Base-by-base conservation (phyloP, 2,329 filamentous ascomycete genomes). In the Magnaporthiopsis rhizophila region DNA sequence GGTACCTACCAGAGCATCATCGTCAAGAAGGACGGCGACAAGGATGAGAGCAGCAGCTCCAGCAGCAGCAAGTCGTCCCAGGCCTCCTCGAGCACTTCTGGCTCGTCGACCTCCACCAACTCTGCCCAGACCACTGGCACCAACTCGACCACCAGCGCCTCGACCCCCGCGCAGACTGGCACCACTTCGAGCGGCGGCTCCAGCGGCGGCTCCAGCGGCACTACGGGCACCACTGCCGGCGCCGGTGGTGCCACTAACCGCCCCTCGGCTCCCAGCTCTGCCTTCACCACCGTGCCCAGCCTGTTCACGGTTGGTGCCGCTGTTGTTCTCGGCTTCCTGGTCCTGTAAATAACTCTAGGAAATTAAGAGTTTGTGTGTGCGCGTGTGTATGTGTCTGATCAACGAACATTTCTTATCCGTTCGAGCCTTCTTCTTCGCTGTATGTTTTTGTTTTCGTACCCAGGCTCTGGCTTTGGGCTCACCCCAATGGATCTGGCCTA, bases 1-100 rank as follows among this genome's bases (percentile, higher is more conserved):
- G 84, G 83, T 69, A 77, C 72, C 64, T 81, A 76, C 74, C 65
- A 78, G 69, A 82, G 78, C 77, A 85, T 86, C 77, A 73, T 80
- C 69, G 75, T 86, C 63, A 71, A 75, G 69, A 78, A 76, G 67
- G 77, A 74, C 62, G 66, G 65, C 64, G 66, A 64, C 59, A 57
- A 56, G 59, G 21, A 38, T 11, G 45, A 53, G 45, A 59, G 59
- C 63, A 70, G 53, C 60, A 57, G 65, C 62, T 65, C 67, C 8
- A 64, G 36, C 64, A 70, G 53, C 60, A 57, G 65, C 62, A 59
- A 65, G 24, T 50, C 63, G 61, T 66, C 67, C 61, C 67, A 67
- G 62, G 61, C 67, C 65, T 68, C 64, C 38, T 30, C 28, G 28
- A 68, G 69, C 18, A 67, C 71, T 28, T 65, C 71, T n/a, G 61